These are phyloP conservation scores for Allantophomopsis cytisporea DNA, from an alignment of 2,329 filamentous ascomycete genomes.

Conservation along the genomic window DNA sequence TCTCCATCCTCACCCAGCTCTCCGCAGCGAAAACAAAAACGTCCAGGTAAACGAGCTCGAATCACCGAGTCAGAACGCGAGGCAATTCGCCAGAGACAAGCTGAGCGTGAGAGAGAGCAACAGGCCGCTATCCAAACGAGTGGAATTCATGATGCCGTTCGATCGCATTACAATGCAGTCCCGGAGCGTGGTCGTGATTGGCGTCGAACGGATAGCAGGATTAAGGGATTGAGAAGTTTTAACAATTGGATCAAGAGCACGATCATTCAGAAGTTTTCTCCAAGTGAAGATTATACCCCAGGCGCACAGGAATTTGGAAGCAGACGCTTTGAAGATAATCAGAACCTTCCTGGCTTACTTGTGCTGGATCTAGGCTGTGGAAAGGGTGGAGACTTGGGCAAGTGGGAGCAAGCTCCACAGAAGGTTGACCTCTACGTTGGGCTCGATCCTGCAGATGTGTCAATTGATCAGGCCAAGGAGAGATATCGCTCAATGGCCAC, in stretches of 20 bases:
- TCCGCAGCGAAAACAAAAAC: slow-evolving; percentile 43
- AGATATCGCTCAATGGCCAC: slow-evolving; percentile 63
- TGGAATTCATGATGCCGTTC: slow-evolving; percentile 72
- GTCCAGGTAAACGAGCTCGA: slow-evolving; percentile 51
- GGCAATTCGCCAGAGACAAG: slow-evolving; percentile 45
- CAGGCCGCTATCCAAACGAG: slow-evolving; percentile 21
- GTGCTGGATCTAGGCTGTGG: slow-evolving; percentile 93
- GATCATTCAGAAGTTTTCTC: slow-evolving; percentile 91
- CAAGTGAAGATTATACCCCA: slow-evolving; percentile 58
- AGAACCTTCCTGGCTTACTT: slow-evolving; percentile 42
- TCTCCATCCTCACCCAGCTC: slow-evolving; percentile 17
- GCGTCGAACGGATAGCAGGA: slow-evolving; percentile 86
- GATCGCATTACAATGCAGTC: slow-evolving; percentile 91
- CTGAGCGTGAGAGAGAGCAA: slow-evolving; percentile 39
- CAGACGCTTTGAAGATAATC: slow-evolving; percentile 16
- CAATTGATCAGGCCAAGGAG: slow-evolving; percentile 79
- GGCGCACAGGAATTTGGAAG: slow-evolving; percentile 38
- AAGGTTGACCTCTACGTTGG: slow-evolving; percentile 87
- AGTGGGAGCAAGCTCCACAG: slow-evolving; percentile 93
- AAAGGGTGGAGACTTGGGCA: slow-evolving; percentile 88
- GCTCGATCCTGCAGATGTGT: slow-evolving; percentile 83
- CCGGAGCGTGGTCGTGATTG: slow-evolving; percentile 89
- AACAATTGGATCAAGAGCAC: slow-evolving; percentile 99
- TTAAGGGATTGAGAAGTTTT: slow-evolving; percentile 86
- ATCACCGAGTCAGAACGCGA: slow-evolving; percentile 56